Evolutionary conservation across 352 stramenopile species (phyloP).

Genomic region (Thalassiosira sp.): DNA sequence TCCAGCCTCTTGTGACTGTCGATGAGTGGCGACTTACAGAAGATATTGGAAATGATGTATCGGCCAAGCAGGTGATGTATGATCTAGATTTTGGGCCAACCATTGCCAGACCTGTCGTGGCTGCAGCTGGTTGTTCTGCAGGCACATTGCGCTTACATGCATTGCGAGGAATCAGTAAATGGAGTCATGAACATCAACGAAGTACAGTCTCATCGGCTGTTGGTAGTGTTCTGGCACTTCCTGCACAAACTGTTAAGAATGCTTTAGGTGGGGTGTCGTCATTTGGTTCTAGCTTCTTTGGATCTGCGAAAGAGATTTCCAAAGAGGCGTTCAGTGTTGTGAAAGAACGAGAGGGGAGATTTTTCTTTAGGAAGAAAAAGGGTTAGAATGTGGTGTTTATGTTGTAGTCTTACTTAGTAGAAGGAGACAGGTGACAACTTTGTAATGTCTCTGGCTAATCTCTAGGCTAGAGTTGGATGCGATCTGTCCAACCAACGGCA

Average conservation of each 20-base stretch:
- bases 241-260: constrained; percentile 74
- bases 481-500: constrained; percentile 39
- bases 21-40: constrained; percentile 81
- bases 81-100: constrained; percentile 83
- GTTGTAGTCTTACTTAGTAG: background rate
- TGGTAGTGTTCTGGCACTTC: constrained; percentile 69
- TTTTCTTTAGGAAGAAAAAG: constrained; percentile 56
- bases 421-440: background rate
- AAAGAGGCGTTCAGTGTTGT: constrained; percentile 63
- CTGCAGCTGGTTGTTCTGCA: constrained; percentile 76
- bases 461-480: background rate
- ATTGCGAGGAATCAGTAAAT: constrained; percentile 79
- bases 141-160: constrained; percentile 79
- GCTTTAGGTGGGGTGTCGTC: constrained; percentile 69
- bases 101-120: constrained; percentile 76
- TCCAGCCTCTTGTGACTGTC: constrained; percentile 74
- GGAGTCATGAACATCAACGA: constrained; percentile 74
- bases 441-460: too few relatives aligned
- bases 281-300: constrained; percentile 66
- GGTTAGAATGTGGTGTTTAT: constrained; percentile 1
- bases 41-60: constrained; percentile 44
- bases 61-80: constrained; percentile 43
- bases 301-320: constrained; percentile 64
- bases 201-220: constrained; percentile 68
- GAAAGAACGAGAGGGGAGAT: constrained; percentile 54